Evolutionary conservation across 2,329 filamentous ascomycete genomes (phyloP), one percentile per base, ranked within the genome.

Genomic region (Keithomyces neogunnii): DNA sequence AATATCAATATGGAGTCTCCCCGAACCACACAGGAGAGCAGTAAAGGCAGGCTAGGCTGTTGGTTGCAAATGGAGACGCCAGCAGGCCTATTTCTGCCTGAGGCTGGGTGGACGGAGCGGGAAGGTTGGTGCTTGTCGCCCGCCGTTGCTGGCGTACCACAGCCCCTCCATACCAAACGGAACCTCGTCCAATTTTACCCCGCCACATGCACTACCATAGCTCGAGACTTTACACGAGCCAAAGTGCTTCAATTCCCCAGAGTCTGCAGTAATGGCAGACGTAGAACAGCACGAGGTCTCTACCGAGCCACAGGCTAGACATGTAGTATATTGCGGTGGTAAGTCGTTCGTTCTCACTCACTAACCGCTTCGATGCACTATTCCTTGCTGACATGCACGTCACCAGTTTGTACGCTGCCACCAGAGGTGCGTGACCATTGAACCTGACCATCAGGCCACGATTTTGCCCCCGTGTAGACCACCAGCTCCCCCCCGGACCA

Each of bases 401-500:
- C 45, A 49, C 45, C 58, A 85, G 82, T 85, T 47, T 85, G 82
- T 69, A 78, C 78, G 53, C 70, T 85, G 51, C 82, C 82, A 36
- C 81, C 82, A 50, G 82, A 85, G 77, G 81, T 84, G 75, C 55
- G 65, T 54, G 47, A 11, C 35, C 45, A 42, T 30, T 28, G 6
- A 9, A 44, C 40, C 5, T 19, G 6, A 8, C 30, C 4, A 44
- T 19, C 26, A 3, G 29, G 28, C 40, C 40, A 6, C 10, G 39
- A 42, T 10, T 5, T 3, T 26, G 3, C 19, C n/a, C 11, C n/a
- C 11, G 9, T 28, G 28, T 8, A 42, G 28, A 28, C 39, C 19
- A 4, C 26, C 26, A 11, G 19, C 47, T 35, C 52, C 42, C 47
- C 47, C 31, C 29, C 26, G 28, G n/a, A 49, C 39, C 36, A 30